Conservation (phyloP, 2,329 filamentous ascomycete genomes). For the Neonectria sp. region DNA sequence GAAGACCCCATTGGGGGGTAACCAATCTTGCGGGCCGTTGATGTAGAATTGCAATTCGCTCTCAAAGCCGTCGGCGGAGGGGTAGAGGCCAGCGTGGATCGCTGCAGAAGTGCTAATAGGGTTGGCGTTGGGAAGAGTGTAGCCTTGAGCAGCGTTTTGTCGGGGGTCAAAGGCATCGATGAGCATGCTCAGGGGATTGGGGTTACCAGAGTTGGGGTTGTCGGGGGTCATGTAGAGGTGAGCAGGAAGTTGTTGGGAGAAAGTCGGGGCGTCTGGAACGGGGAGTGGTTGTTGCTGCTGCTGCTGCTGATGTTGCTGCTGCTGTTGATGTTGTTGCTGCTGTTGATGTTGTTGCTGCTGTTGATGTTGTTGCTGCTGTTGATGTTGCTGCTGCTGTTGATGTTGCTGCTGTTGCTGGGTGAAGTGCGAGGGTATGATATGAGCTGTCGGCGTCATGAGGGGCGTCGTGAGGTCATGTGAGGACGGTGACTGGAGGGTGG, state of each 20-base stretch:
- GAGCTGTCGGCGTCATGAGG: constrained; percentile 22
- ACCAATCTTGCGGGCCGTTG: constrained; percentile 52
- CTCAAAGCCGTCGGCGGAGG: constrained; percentile 63
- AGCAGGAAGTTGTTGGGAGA: constrained; percentile 13
- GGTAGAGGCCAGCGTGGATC: constrained; percentile 30
- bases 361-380: constrained; percentile 26
- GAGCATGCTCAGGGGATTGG: constrained; percentile 54
- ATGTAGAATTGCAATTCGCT: constrained; percentile 62
- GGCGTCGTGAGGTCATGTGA: constrained; percentile 34
- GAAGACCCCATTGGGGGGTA: constrained; percentile 40
- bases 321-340: constrained; percentile 36
- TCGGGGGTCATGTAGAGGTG: constrained; percentile 31
- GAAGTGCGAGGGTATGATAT: constrained; percentile 31
- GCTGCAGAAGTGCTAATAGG: constrained; percentile 9
- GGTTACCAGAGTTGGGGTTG: constrained; percentile 18
- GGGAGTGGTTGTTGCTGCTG: constrained; percentile 18
- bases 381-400: constrained; percentile 17
- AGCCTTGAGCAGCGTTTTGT: constrained; percentile 24
- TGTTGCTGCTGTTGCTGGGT: constrained; percentile 35
- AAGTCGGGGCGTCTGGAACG: not conserved
- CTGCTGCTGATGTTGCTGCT: constrained; percentile 23
- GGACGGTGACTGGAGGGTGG: constrained; percentile 31
- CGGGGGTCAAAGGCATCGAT: constrained; percentile 58
- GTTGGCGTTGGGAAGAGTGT: constrained; percentile 31
- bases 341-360: constrained; percentile 35